Conservation (phyloP, 1,139 yeast genomes). For the Taiozyma onychis region DNA sequence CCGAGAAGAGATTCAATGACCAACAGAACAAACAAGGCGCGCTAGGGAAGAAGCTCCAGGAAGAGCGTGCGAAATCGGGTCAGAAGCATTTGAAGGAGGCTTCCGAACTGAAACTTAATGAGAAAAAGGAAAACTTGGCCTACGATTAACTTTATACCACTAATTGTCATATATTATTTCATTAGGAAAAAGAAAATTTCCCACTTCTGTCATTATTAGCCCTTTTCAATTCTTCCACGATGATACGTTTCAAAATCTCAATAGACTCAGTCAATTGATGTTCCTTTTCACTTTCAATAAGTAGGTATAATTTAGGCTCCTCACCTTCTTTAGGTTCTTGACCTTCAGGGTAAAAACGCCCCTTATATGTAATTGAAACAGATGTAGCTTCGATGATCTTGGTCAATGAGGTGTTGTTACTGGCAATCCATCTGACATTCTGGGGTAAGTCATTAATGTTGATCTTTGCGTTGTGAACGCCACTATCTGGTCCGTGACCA, state of each 20-base stretch:
- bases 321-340: constrained; percentile 42
- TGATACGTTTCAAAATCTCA: constrained; percentile 50
- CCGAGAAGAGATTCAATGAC: constrained; percentile 16
- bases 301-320: constrained; percentile 71
- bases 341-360: constrained; percentile 62
- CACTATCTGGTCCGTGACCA: constrained; percentile 45
- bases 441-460: constrained; percentile 85
- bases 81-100: constrained; percentile 16
- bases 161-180: neutral
- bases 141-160: constrained; percentile 19
- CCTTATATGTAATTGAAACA: constrained; percentile 79
- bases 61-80: constrained; percentile 21
- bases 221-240: constrained; percentile 45
- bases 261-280: constrained; percentile 63
- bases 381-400: constrained; percentile 68
- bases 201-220: constrained; percentile 20
- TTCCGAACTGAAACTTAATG: constrained; percentile 9
- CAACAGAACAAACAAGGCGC: constrained; percentile 16
- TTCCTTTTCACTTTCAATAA: constrained; percentile 74
- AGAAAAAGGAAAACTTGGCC: constrained; percentile 16
- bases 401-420: constrained; percentile 60
- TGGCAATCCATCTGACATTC: constrained; percentile 76
- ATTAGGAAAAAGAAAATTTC: constrained; percentile 17
- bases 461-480: constrained; percentile 64
- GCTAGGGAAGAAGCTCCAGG: constrained; percentile 22